Evolutionary conservation across 306 rosid species (phyloP), one percentile per base, ranked within the genome.

Genomic region (Urtica urens): DNA sequence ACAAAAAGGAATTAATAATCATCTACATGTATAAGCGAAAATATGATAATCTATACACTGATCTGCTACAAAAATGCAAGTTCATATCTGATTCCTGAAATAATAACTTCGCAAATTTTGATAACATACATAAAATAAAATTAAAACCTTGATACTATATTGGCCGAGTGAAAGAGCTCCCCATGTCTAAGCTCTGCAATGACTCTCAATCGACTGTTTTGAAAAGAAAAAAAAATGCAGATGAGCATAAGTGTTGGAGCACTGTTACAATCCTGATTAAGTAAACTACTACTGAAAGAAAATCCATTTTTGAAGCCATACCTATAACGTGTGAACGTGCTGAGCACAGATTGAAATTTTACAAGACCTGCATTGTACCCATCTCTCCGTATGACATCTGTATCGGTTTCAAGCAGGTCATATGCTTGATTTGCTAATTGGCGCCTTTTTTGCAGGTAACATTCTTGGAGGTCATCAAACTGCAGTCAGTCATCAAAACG

Each of bases 61-160:
- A n/a, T n/a, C n/a, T n/a, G n/a, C n/a, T n/a, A n/a, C n/a, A n/a
- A n/a, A n/a, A n/a, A n/a, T n/a, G n/a, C n/a, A n/a, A n/a, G n/a
- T n/a, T n/a, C n/a, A n/a, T n/a, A n/a, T n/a, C n/a, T n/a, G n/a
- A n/a, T n/a, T n/a, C n/a, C n/a, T n/a, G n/a, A n/a, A n/a, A n/a
- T n/a, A n/a, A n/a, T n/a, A n/a, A n/a, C n/a, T n/a, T n/a, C n/a
- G n/a, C n/a, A n/a, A n/a, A n/a, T n/a, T n/a, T n/a, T n/a, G n/a
- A n/a, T n/a, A n/a, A n/a, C n/a, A n/a, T n/a, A n/a, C n/a, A n/a
- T n/a, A n/a, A n/a, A n/a, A n/a, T n/a, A n/a, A n/a, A n/a, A n/a
- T n/a, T n/a, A n/a, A n/a, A 62, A 90, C 97, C 97, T 90, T 62
- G 97, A 90, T 30, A 90, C 90, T 28, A 90, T 84, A 83, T 84